Conservation (phyloP, 1,139 yeast genomes). For the Tardiomyces depauwii region DNA sequence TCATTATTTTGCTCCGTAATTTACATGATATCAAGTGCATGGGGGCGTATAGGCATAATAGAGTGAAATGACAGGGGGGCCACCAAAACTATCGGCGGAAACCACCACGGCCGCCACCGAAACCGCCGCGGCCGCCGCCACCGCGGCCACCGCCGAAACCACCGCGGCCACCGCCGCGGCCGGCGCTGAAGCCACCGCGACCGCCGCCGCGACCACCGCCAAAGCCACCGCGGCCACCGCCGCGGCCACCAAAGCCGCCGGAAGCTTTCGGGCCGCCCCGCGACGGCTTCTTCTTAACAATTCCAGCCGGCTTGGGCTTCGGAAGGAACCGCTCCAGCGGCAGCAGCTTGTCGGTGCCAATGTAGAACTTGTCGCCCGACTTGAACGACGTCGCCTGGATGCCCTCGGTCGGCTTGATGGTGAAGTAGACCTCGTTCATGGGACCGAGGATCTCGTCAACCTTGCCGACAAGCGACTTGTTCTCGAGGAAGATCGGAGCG, state of each 20-base stretch:
- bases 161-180: conserved; percentile 38
- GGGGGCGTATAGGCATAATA: no score
- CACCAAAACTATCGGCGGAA: conserved; percentile 13
- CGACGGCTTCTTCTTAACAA: conserved; percentile 60
- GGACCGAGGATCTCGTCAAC: conserved; percentile 98
- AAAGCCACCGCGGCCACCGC: conserved; percentile 35
- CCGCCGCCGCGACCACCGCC: conserved; percentile 36
- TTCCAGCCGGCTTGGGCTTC: conserved; percentile 72
- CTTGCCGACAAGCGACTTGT: conserved; percentile 87
- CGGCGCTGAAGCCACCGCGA: conserved; percentile 30
- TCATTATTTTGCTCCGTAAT: no score
- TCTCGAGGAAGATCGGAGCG: conserved; percentile 95
- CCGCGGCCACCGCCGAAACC: conserved; percentile 33
- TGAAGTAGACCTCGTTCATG: conserved; percentile 90
- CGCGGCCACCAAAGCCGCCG: conserved; percentile 35
- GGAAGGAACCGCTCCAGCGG: conserved; percentile 96
- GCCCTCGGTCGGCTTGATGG: conserved; percentile 93
- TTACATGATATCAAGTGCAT: no score
- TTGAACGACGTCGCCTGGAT: conserved; percentile 89
- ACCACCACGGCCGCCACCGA: conserved; percentile 27
- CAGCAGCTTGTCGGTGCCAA: conserved; percentile 88
- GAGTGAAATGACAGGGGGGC: no score
- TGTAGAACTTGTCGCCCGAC: conserved; percentile 90
- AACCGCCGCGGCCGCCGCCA: conserved; percentile 31
- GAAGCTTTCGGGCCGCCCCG: conserved; percentile 42